These are phyloP conservation scores for Mollisia scopiformis DNA, from an alignment of 2,329 filamentous ascomycete genomes.

Conservation along the genomic window DNA sequence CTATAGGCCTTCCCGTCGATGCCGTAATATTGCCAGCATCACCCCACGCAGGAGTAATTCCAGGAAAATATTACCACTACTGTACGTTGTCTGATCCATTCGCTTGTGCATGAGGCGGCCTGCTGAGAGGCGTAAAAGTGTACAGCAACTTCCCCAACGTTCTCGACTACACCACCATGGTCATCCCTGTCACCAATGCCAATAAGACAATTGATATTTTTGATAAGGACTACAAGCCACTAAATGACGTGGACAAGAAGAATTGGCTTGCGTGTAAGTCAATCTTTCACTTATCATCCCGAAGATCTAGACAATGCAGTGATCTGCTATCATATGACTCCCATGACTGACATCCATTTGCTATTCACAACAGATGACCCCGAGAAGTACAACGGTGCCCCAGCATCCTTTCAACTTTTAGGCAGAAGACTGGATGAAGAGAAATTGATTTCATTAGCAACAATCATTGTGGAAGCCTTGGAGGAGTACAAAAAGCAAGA, in stretches of 20 bases:
- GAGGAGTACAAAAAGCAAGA: not conserved
- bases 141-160: constrained; percentile 13
- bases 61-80: constrained; percentile 3
- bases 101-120: not conserved
- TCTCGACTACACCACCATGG: constrained; percentile 36
- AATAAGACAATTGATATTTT: constrained; percentile 39
- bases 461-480: constrained; percentile 4
- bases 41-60: not conserved
- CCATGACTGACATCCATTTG: no score
- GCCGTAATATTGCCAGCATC: not conserved
- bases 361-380: constrained; percentile 15
- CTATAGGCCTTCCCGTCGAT: not conserved
- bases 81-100: not conserved
- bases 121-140: not conserved
- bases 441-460: not conserved
- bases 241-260: not conserved
- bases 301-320: no score
- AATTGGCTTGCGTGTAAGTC: constrained; percentile 3
- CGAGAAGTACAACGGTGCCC: constrained; percentile 4
- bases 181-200: constrained; percentile 42
- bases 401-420: constrained; percentile 3
- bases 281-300: no score
- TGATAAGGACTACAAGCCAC: not conserved
- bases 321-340: no score
- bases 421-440: constrained; percentile 4